Base-by-base conservation (phyloP, 768 basidiomycete species). In the Trametes cinnabarina region DNA sequence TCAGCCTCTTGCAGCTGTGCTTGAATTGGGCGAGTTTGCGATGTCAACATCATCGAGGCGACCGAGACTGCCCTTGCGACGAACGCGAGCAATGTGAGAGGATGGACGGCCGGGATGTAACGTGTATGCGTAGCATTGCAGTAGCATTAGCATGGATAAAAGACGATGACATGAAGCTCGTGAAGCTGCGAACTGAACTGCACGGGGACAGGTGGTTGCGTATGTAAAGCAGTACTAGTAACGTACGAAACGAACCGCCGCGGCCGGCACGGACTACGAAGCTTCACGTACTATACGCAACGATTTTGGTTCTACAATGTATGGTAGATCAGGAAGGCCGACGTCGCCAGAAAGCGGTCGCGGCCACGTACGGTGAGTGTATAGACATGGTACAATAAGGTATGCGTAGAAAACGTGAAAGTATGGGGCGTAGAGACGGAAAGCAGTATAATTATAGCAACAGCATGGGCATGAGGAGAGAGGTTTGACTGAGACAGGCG, bases 401-500 rank as follows among this genome's bases (percentile, higher is more conserved):
- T 55, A 55, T 30, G 30, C 15, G 25, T n/a, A 40, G 40, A 12
- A 12, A 39, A 17, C 3, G 47, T n/a, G 32, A 19, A 34, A 9
- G 7, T 23, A 35, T 2, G 46, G 20, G 20, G 37, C 37, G 54
- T 23, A 41, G 20, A 41, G 20, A 47, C 32, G 46, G 25, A 47
- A 41, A 34, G 37, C 46, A 32, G 23, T 55, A n/a, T 47, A 47
- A 30, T 55, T 12, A 37, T 55, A 55, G 54, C 54, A 55, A 55
- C 54, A 55, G 46, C 37, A 34, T 49, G 47, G 35, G 17, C 25
- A 25, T 15, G 25, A 46, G 23, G 25, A 22, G 41, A 20, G 41
- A 55, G n/a, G n/a, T n/a, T n/a, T n/a, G n/a, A n/a, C n/a, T 25
- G 23, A 30, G 43, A 35, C 7, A 32, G 30, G 12, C 7, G 30